Base-by-base conservation (phyloP, 495 filamentous ascomycete genomes). In the Stereocaulon alpinum region DNA sequence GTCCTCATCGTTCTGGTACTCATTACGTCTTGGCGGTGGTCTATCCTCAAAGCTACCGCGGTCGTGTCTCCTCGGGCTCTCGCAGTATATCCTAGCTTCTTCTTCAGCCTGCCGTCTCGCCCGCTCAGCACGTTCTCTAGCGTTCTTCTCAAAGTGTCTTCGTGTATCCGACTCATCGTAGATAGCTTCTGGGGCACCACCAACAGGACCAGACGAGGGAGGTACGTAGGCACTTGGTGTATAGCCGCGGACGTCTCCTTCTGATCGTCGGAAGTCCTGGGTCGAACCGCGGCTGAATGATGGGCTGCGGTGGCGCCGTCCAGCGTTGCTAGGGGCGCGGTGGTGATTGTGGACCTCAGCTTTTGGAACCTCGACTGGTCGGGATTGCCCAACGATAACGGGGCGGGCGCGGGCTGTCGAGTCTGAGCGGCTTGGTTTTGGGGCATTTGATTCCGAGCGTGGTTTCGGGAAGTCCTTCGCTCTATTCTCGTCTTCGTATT, bases 401-500 rank as follows among this genome's bases (percentile, higher is more conserved):
- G 64, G 64, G 15, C 62, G 61, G 17, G 65, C n/a, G 44, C 60
- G 59, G 41, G 57, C 61, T 9, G 49, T 48, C 20, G 60, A 62
- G 15, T 61, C 64, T 22, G 64, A 58, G 7, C 55, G 60, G 6
- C 40, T 44, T 24, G 58, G 55, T 24, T 56, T 62, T 10, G 62
- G 52, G 15, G 61, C 59, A 2, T 37, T 44, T n/a, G 48, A 61
- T 15, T 66, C 63, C 11, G 66, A 40, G 20, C 61, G 63, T 2
- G 56, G 54, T 30, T 63, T 68, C 17, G 54, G 15, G 14, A 37
- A 12, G 41, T 61, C 52, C 24, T 56, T 62, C 20, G 34, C 9
- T 10, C 43, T 51, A 10, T 45, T 40, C 34, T 62, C 58, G n/a
- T 75, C 77, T 6, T 78, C 75, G 57, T 82, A 81, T 1, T 72